Evolutionary conservation across 495 filamentous ascomycete genomes (phyloP), one percentile per base, ranked within the genome.

Genomic region (Aspergillus olivimuriae): DNA sequence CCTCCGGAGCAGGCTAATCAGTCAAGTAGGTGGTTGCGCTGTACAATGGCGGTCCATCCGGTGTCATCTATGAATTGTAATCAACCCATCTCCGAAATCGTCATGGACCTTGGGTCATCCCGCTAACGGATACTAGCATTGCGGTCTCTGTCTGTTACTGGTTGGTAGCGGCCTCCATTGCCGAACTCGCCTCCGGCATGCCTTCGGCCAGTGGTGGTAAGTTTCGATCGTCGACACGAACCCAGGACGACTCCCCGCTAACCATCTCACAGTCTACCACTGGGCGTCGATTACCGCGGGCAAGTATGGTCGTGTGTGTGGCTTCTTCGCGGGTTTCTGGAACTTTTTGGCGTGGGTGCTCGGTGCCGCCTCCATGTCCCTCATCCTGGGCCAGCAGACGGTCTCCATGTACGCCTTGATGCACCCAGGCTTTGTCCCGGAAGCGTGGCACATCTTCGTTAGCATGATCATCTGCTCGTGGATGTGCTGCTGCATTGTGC

Each of bases 201-300:
- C 86, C 87, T 10, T 88, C 85, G 0, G 70, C 81, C n/a, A 84
- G 81, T 44, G 86, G 87, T 47, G 84, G 54, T 57, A 48, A 15
- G 54, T 48, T 5, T 34, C 24, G 2, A 31, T 30, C 20, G 11
- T 39, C n/a, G n/a, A n/a, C n/a, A n/a, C n/a, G n/a, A n/a, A n/a
- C n/a, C n/a, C n/a, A n/a, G n/a, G n/a, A 17, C 11, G 14, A 6
- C 17, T 41, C 16, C 34, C 3, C 23, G 31, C 41, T 46, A 33
- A 46, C n/a, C 0, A 7, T 2, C 16, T 8, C 20, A n/a, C 20
- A 48, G 66, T 94, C 4, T 91, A 91, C 52, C 87, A 92, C 60
- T 91, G 86, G 86, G 85, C 86, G 2, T 80, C 82, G 0, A 75
- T 90, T 16, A 87, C 87, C 0, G 80, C 78, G 3, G 86, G 87